Base-by-base conservation (phyloP, 2,329 filamentous ascomycete genomes). In the Boeremia lycopersici region DNA sequence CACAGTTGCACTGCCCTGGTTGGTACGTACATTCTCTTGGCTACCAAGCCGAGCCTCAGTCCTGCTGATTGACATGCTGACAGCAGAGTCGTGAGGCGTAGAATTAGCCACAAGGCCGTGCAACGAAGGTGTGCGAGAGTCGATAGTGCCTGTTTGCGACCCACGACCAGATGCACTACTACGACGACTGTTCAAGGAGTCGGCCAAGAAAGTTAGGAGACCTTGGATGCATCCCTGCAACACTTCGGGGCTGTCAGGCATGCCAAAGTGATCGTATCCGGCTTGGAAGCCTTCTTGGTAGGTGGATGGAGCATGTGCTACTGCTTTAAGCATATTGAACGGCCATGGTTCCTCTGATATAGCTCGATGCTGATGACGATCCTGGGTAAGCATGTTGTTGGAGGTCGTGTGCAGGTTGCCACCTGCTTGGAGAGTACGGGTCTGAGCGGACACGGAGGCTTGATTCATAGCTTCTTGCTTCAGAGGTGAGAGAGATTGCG, bases 271-370 rank as follows among this genome's bases (percentile, higher is more conserved):
- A 34, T 71, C 64, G n/a, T 71, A 69, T 11, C 72, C 72, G 15
- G 71, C 71, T 49, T 75, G 72, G n/a, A 68, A 75, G 1, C 71
- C 72, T 48, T 75, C 71, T 48, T 75, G 72, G 31, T 72, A 75
- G n/a, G 71, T 75, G 9, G 65, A 66, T 13, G 68, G 67, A 11
- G 66, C 56, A 44, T 71, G 63, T 12, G 48, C 45, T 3, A 63
- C 54, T 9, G 59, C 53, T 38, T 67, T 69, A 2, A 55, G 50
- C 17, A 57, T 52, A 11, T 61, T 46, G 38, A 65, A 60, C 0
- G 59, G 56, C 68, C 67, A 72, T 10, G 59, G 63, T 34, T 66
- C 60, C 1, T 67, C 62, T 11, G 63, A 62, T 9, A 55, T 50
- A 25, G 59, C 63, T 6, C 47, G 61, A 34, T 67, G 66, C 6